Evolutionary conservation across 2,329 filamentous ascomycete species (phyloP), one percentile per base, ranked within the genome.

Genomic region (Hypoxylon sp.): DNA sequence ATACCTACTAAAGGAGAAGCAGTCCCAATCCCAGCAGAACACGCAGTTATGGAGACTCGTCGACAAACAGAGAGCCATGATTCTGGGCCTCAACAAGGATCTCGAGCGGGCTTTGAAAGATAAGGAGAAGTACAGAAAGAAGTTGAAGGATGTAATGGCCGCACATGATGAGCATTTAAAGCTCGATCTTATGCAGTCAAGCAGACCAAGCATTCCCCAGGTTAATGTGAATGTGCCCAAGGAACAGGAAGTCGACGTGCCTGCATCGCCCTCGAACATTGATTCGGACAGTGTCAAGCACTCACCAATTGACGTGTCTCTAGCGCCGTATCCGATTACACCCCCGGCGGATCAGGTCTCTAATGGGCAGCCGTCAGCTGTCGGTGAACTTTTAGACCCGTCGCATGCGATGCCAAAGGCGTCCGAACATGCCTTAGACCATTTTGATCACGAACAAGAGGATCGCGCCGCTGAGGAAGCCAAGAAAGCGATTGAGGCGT

Each of bases 31-130:
- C 4, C 91, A 93, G 72, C 96, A 98, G 77, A 98, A 98, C 77
- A 85, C 90, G 17, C 95, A 99, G 78, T 82, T 99, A 75, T 99
- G 96, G 96, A 91, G 94, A 55, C 82, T 99, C 50, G 94, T 99
- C 53, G 95, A 98, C 79, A 98, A 99, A 82, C 96, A 99, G 80
- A 87, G 95, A 68, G 90, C 93, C 14, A 94, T 99, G 90, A 94
- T 99, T 60, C 81, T 97, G 19, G 95, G 94, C 6, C 85, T 99
- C 69, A 98, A 98, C 77, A 97, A 96, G 79, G 96, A 99, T 77
- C 83, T 99, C 11, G 95, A 98, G 79, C 89, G 93, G 57, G 90
- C 94, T 0, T 80, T 97, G 70, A 97, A 97, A 78, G 96, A 98
- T 73, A 98, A 98, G 80, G 95, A 98, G 72, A 91, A 91, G 74